These are phyloP conservation scores for Podaxis carcinomalis DNA, from an alignment of 768 basidiomycete genomes.

Conservation along the genomic window DNA sequence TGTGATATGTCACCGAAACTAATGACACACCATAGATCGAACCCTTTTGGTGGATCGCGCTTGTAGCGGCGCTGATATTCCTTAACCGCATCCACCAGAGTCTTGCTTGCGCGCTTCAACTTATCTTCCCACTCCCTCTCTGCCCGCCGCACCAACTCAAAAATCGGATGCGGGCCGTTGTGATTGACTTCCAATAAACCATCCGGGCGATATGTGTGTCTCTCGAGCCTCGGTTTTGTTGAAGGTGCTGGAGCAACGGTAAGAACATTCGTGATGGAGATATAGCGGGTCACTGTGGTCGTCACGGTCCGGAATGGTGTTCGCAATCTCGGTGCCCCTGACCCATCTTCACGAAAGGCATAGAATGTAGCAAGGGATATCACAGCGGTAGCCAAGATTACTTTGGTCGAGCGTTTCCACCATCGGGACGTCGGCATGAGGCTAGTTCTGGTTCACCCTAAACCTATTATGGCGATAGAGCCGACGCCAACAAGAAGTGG, in stretches of 20 bases:
- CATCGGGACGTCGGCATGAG: background rate
- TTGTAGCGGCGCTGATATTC: slow-evolving; percentile 77
- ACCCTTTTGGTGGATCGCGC: slow-evolving; percentile 81
- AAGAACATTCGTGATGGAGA: background rate
- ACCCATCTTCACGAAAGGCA: background rate
- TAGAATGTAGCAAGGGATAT: background rate
- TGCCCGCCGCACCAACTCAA: slow-evolving; percentile 68
- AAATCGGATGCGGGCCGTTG: slow-evolving; percentile 65
- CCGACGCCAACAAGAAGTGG: background rate
- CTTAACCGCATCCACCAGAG: slow-evolving; percentile 64
- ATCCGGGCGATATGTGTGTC: slow-evolving; percentile 31
- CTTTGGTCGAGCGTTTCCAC: background rate
- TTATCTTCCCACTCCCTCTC: slow-evolving; percentile 56
- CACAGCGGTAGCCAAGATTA: background rate
- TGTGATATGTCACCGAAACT: background rate
- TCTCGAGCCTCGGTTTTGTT: slow-evolving; percentile 17
- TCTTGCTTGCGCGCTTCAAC: slow-evolving; percentile 68
- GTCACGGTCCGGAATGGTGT: slow-evolving; percentile 1
- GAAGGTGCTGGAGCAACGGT: background rate
- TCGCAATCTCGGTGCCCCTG: background rate
- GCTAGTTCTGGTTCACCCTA: background rate
- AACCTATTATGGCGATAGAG: background rate
- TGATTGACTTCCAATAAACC: slow-evolving; percentile 38
- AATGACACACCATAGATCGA: slow-evolving; percentile 74
- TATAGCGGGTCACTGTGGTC: slow-evolving; percentile 3